Evolutionary conservation across 768 basidiomycete species (phyloP).

Genomic region (Calocybe indica): DNA sequence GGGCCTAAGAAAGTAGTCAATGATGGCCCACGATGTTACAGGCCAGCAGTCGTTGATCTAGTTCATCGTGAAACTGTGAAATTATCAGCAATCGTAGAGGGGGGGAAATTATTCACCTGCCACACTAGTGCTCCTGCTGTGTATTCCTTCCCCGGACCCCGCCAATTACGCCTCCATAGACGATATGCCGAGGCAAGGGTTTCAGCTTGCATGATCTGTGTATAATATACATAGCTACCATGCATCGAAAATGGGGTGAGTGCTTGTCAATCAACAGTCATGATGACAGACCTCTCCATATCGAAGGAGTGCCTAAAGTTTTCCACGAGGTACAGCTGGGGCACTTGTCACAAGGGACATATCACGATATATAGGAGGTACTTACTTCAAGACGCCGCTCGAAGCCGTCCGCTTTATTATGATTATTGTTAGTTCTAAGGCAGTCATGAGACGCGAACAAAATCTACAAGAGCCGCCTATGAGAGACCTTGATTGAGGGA

Average conservation of each 20-base stretch:
- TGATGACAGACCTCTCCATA: constrained; percentile 60
- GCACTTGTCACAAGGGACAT: constrained; percentile 1
- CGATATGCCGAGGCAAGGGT: constrained; percentile 83
- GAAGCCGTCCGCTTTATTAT: constrained; percentile 90
- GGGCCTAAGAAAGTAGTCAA: constrained; percentile 89
- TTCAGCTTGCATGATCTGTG: constrained; percentile 96
- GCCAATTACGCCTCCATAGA: constrained; percentile 90
- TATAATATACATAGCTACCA: constrained; percentile 83
- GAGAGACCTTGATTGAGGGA: constrained; percentile 80
- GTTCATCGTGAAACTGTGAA: neutral
- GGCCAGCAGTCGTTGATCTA: constrained; percentile 94
- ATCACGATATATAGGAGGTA: neutral
- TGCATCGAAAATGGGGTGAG: constrained; percentile 6
- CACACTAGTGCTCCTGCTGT: constrained; percentile 91
- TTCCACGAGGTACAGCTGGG: constrained; percentile 83
- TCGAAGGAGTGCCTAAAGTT: constrained; percentile 90
- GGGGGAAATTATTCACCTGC: constrained; percentile 56
- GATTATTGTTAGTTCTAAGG: constrained; percentile 59
- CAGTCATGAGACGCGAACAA: neutral
- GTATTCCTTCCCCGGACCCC: constrained; percentile 78
- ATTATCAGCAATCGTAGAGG: neutral
- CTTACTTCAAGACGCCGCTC: constrained; percentile 76
- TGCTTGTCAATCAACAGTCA: neutral
- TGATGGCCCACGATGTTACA: constrained; percentile 88
- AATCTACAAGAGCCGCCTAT: neutral